Base-by-base conservation (phyloP, 805 yeast species). In the Candida pseudofarinosa region DNA sequence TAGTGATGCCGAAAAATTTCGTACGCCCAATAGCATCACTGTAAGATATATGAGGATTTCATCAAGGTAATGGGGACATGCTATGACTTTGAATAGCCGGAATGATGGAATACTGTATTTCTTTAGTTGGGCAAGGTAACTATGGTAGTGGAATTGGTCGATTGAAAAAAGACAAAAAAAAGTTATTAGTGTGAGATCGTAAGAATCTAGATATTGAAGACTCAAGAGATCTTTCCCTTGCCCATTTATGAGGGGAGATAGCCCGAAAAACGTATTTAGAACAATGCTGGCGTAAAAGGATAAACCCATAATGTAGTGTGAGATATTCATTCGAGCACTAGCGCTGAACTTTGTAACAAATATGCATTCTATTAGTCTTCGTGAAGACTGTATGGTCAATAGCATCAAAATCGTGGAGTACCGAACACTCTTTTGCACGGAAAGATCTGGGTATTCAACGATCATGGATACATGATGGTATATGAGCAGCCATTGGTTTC, bases 31-130 rank as follows among this genome's bases (percentile, higher is more conserved):
- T 12, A 54, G 38, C 4, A 57, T 49, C n/a, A 69, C 50, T 1
- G 74, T 54, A 0, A 65, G 37, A 51, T 85, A 85, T 2, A 85
- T 71, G 30, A 74, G 19, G 4, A 81, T 63, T 54, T 85, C 95
- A 56, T 83, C 83, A 15, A 80, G 63, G 51, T 85, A 85, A 58
- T 85, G 95, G 0, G 91, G 84, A 50, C 83, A 77, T 14, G 79
- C 66, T 1, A 76, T 67, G n/a, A 57, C 58, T 35, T 59, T 58
- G 55, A 83, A 83, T 37, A 79, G 48, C 1, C 81, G 72, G 30
- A 62, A 57, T 2, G 53, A 57, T 2, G 95, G 93, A 19, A 72
- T 52, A 1, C 78, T 68, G 56, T 83, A 83, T 55, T 83, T 83
- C 16, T 58, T 60, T 36, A 83, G 56, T 3, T 50, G 38, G 0